Conservation (phyloP, 352 stramenopile species). For the Phytophthora citrophthora region DNA sequence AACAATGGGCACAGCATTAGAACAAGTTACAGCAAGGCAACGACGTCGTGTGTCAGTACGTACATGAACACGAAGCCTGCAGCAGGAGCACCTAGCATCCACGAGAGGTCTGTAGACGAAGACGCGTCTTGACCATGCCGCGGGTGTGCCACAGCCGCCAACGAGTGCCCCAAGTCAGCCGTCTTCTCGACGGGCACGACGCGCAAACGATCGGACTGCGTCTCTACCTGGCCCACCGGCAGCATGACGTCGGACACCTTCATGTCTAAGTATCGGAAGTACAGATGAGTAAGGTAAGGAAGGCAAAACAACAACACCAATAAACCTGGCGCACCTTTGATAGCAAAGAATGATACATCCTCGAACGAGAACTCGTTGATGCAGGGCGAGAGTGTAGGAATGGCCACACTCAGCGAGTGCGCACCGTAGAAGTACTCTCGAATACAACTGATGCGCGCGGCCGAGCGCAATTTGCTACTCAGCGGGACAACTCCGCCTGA, state of each 20-base stretch:
- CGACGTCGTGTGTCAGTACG: slow-evolving; percentile 18
- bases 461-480: slow-evolving; percentile 77
- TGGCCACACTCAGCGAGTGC: slow-evolving; percentile 64
- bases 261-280: slow-evolving; percentile 54
- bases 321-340: slow-evolving; percentile 49
- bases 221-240: slow-evolving; percentile 79
- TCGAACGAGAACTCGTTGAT: slow-evolving; percentile 86
- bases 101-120: slow-evolving; percentile 58
- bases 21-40: neutral
- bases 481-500: slow-evolving; percentile 85
- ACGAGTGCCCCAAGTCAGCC: slow-evolving; percentile 69
- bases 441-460: slow-evolving; percentile 71
- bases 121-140: slow-evolving; percentile 45
- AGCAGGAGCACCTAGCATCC: slow-evolving; percentile 63
- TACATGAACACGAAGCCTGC: slow-evolving; percentile 90
- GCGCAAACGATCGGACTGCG: slow-evolving; percentile 68
- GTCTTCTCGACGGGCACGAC: slow-evolving; percentile 80
- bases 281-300: neutral
- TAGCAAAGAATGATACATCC: slow-evolving; percentile 79
- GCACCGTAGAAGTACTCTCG: slow-evolving; percentile 89
- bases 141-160: slow-evolving; percentile 73
- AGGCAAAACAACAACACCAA: no score
- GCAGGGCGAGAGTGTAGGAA: slow-evolving; percentile 77
- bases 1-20: slow-evolving; percentile 8
- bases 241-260: slow-evolving; percentile 89